Evolutionary conservation across 441 rosid genomes (phyloP).

Genomic region (Viola pubescens): DNA sequence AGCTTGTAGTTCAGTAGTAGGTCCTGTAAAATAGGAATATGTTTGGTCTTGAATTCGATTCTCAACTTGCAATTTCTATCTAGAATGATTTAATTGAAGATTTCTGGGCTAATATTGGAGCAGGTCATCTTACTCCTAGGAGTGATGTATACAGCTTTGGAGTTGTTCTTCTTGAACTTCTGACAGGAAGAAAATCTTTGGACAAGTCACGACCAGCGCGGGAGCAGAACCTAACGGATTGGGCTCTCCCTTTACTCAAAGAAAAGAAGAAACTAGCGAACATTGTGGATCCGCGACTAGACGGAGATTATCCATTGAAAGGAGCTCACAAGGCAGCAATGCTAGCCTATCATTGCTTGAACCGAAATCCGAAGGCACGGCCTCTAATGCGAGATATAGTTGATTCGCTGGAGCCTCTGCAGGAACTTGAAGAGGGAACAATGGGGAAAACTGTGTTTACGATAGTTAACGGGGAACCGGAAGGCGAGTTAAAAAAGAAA

Average conservation of each 20-base stretch:
- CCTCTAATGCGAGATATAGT: conserved; percentile 96
- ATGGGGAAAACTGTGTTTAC: conserved; percentile 35
- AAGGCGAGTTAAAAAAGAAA: conserved; percentile 27
- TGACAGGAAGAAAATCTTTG: conserved; percentile 76
- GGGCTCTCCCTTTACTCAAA: conserved; percentile 83
- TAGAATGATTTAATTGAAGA: too few species aligned
- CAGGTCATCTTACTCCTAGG: conserved; percentile 81
- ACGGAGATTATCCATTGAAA: conserved; percentile 61
- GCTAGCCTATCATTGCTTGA: conserved; percentile 89
- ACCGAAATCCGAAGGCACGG: conserved; percentile 85
- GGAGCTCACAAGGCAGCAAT: conserved; percentile 83
- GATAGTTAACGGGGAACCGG: conserved; percentile 37
- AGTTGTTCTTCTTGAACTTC: conserved; percentile 77
- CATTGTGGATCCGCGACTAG: conserved; percentile 70
- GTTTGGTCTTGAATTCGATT: background rate
- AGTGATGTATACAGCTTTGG: conserved; percentile 95
- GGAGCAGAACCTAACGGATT: conserved; percentile 78
- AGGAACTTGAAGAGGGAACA: conserved; percentile 36
- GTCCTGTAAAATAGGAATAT: too few species aligned
- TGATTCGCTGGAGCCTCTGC: conserved; percentile 90
- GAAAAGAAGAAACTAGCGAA: conserved; percentile 79
- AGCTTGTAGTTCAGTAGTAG: background rate
- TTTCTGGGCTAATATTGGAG: background rate
- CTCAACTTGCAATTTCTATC: too few species aligned
- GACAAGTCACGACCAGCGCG: conserved; percentile 76